Base-by-base conservation (phyloP, 2,329 filamentous ascomycete species). In the Cercospora sesami region DNA sequence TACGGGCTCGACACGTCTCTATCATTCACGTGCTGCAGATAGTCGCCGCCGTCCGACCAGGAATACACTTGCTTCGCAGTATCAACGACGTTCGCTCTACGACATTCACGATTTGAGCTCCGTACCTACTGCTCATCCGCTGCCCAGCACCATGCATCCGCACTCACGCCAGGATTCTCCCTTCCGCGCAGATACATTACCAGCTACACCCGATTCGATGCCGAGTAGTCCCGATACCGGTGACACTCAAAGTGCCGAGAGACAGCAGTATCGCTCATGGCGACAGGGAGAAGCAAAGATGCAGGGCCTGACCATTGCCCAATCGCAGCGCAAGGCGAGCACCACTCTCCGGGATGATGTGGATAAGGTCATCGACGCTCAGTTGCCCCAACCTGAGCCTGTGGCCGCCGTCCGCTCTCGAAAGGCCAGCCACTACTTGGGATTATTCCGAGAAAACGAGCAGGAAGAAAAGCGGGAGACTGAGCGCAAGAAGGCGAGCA, bases 401-500 rank as follows among this genome's bases (percentile, higher is more conserved):
- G 78, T 81, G 30, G 80, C 83, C 28, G 83, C 86, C 72, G 85
- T 86, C 57, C 83, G 88, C 68, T 89, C 87, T 76, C 83, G 88
- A 66, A 90, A 90, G 78, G 86, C 88, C 51, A 89, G 87, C 74
- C 87, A 90, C 74, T 89, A 88, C 73, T 79, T 90, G 63, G 86
- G 88, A 12, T 79, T 90, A 5, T 90, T 90, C 79, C 88, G 88
- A 73, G 86, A 88, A 69, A 87, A 87, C 67, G 86, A 87, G 64
- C 81, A 80, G 6, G 83, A 83, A 26, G 83, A 85, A 33, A 84
- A 85, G 69, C 81, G 83, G 65, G 85, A 84, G 80, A 82, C 75
- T 76, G 82, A 71, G 82, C 85, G 68, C 80, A 81, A 66, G 80
- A 82, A 64, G 73, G 75, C 26, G 79, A 79, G 71, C 77, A 74